phyloP scores from a whole-genome alignment of 495 filamentous ascomycete genomes.

The Rostrohypoxylon terebratum region DNA sequence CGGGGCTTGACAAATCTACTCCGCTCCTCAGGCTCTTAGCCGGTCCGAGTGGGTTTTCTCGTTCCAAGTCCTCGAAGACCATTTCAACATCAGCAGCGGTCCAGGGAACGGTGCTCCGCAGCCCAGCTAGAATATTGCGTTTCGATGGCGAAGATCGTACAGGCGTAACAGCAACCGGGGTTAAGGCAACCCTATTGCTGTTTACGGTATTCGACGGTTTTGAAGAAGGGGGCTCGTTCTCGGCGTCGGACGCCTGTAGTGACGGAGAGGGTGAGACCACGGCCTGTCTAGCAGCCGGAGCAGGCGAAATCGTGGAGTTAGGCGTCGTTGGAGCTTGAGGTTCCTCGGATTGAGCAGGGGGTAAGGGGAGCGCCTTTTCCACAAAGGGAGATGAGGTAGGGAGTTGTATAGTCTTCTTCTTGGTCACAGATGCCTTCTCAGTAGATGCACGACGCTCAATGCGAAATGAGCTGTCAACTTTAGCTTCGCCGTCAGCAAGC shows the following conservation, averaged over 20 bases:
- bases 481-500: conserved; percentile 7
- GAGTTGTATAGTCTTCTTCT: conserved; percentile 19
- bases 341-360: conserved; percentile 42
- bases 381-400: conserved; percentile 27
- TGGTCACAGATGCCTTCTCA: conserved; percentile 24
- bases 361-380: conserved; percentile 50
- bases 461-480: background rate
- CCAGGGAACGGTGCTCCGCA: conserved; percentile 77
- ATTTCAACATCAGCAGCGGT: conserved; percentile 76
- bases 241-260: conserved; percentile 82
- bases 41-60: conserved; percentile 56
- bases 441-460: conserved; percentile 1
- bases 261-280: conserved; percentile 68
- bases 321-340: conserved; percentile 54
- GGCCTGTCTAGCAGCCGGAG: conserved; percentile 54
- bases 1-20: conserved; percentile 73
- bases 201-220: conserved; percentile 58
- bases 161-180: conserved; percentile 70
- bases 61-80: conserved; percentile 69
- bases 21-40: conserved; percentile 61
- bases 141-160: conserved; percentile 70
- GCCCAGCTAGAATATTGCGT: conserved; percentile 66
- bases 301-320: conserved; percentile 41
- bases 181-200: conserved; percentile 53
- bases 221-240: conserved; percentile 79